Evolutionary conservation across 2,329 filamentous ascomycete genomes (phyloP).

Genomic region (Apiospora aurea): DNA sequence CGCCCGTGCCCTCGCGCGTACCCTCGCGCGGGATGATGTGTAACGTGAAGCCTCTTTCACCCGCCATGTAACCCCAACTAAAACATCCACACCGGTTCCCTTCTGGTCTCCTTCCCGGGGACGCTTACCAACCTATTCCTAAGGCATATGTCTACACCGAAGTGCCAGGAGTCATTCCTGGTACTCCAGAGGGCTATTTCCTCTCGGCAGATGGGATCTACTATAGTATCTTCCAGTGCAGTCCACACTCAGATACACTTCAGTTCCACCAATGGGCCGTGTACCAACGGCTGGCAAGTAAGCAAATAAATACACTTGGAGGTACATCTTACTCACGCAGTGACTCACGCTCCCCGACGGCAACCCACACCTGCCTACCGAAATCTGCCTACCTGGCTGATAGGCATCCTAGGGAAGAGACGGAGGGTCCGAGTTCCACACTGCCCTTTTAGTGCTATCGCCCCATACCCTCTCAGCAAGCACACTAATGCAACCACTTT

Average conservation of each 20-base stretch:
- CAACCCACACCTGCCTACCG: neutral
- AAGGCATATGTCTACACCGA: neutral
- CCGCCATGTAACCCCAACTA: neutral
- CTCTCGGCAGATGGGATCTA: neutral
- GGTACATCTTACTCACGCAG: conserved; percentile 4
- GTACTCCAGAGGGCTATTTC: neutral
- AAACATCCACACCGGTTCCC: neutral
- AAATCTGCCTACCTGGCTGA: neutral
- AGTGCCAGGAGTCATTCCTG: neutral
- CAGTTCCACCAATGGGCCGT: neutral
- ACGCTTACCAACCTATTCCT: neutral
- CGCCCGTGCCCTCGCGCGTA: neutral
- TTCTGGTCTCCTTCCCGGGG: neutral
- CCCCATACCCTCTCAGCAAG: neutral
- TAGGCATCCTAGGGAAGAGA: neutral
- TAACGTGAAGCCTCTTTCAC: neutral
- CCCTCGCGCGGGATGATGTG: neutral
- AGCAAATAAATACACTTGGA: neutral
- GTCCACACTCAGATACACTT: neutral
- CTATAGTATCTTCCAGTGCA: too few relatives aligned
- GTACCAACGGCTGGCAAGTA: neutral
- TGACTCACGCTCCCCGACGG: conserved; percentile 12
- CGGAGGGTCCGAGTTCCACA: conserved; percentile 7
- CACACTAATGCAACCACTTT: conserved; percentile 24
- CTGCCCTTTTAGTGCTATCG: neutral